Base-by-base conservation (phyloP, 2,329 filamentous ascomycete genomes). In the Lasiodiplodia sp. region DNA sequence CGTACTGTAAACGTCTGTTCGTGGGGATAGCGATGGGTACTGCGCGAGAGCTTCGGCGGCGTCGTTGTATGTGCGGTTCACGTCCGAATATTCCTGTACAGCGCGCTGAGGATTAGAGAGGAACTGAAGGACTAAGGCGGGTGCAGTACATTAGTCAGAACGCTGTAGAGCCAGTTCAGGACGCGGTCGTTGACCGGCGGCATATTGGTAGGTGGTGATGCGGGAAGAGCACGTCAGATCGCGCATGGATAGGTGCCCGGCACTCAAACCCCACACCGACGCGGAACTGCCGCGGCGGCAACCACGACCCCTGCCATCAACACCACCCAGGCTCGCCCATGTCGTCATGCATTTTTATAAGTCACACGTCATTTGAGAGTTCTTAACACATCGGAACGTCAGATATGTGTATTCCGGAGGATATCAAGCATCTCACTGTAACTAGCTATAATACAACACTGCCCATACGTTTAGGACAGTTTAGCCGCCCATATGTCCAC, bases 1-100 rank as follows among this genome's bases (percentile, higher is more conserved):
- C 88, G 75, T 86, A 97, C 94, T 98, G 81, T 98, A 96, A 64
- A 98, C 94, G 79, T 98, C 94, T 70, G 96, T 99, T 73, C 92
- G 89, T 31, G 94, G 93, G 10, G 91, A 87, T 25, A 99, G 85
- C 2, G 92, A 91, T 8, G 93, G 89, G 77, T 94, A 93, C 73
- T 91, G 88, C 38, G 92, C 87, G 66, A 99, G 88, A 34, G 90
- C 88, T 77, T 93, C 91, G 71, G 92, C 94, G 73, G 96, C 90
- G 81, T 98, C 94, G 78, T 92, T 92, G 82, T 98, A 98, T 66
- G 94, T 93, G 70, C 94, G 91, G 77, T 95, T 96, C 69, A 96
- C 91, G 82, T 98, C 93, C 79, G 90, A 89, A 78, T 99, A 98
- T 87, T 97, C 93, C 92, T 98, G 65, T 1, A 55, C 2, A 2